These are phyloP conservation scores for Cladophialophora chaetospira DNA, from an alignment of 2,329 filamentous ascomycete genomes.

Conservation along the genomic window DNA sequence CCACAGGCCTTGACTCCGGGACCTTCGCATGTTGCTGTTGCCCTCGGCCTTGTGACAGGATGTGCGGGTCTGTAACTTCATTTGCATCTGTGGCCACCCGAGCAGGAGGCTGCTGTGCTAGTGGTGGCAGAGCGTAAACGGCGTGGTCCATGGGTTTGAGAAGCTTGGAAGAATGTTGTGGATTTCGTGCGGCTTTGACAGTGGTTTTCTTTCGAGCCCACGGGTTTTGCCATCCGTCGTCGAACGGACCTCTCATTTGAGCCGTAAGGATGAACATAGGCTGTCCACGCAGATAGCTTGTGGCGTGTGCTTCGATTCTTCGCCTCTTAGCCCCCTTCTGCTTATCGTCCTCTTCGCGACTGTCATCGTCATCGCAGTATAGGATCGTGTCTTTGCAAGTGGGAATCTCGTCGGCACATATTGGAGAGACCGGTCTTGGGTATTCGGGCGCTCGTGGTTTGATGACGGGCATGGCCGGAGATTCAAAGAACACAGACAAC, in stretches of 20 bases:
- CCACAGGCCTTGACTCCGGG: too few species aligned
- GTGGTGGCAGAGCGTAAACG: neutral
- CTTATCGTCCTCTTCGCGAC: conserved; percentile 8
- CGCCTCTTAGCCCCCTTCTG: conserved; percentile 41
- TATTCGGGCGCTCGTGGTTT: conserved; percentile 25
- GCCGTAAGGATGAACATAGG: conserved; percentile 50
- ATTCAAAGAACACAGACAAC: neutral
- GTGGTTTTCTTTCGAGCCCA: conserved; percentile 39
- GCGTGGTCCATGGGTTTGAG: conserved; percentile 1
- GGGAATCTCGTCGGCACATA: conserved; percentile 26
- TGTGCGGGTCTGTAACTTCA: neutral
- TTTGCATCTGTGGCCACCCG: neutral
- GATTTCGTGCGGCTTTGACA: neutral
- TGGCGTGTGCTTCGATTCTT: conserved; percentile 45
- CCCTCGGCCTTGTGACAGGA: neutral
- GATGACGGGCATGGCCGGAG: conserved; percentile 15
- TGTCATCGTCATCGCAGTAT: conserved; percentile 17
- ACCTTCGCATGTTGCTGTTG: too few species aligned
- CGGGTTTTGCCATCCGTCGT: conserved; percentile 49
- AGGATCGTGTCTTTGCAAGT: conserved; percentile 27
- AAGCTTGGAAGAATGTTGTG: neutral
- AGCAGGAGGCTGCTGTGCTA: too few species aligned
- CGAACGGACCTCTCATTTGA: conserved; percentile 48
- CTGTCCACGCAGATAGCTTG: conserved; percentile 45
- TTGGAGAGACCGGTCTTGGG: conserved; percentile 28